phyloP scores from a whole-genome alignment of 768 basidiomycete species.

The Amanita fuliginea region DNA sequence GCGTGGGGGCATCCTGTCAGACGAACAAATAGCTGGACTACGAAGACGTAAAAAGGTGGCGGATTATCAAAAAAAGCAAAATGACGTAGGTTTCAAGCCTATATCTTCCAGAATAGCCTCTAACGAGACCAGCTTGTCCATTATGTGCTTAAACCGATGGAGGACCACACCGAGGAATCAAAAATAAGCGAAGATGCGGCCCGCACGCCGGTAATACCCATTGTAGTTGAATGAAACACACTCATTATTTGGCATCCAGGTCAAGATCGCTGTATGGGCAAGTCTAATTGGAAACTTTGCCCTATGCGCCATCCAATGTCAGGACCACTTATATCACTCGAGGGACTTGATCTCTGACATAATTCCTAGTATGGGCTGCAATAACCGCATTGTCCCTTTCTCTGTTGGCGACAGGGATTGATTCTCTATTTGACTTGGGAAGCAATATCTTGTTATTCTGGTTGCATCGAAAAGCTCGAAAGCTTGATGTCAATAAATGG shows the following conservation, averaged over 20 bases:
- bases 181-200: conserved; percentile 52
- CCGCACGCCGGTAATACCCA: conserved; percentile 47
- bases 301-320: conserved; percentile 65
- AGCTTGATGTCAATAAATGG: conserved; percentile 78
- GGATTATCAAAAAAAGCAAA: conserved; percentile 59
- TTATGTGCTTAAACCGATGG: conserved; percentile 86
- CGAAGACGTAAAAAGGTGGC: conserved; percentile 50
- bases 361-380: conserved; percentile 75
- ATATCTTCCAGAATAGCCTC: conserved; percentile 1
- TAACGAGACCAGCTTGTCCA: conserved; percentile 55
- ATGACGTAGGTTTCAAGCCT: conserved; percentile 37
- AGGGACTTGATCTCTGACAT: background rate
- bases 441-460: conserved; percentile 76
- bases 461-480: conserved; percentile 63
- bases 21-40: conserved; percentile 51
- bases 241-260: conserved; percentile 27
- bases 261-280: conserved; percentile 81
- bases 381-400: conserved; percentile 76
- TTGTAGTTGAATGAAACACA: background rate
- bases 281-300: conserved; percentile 70
- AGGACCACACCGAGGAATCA: conserved; percentile 79
- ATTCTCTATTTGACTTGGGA: conserved; percentile 77
- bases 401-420: conserved; percentile 82
- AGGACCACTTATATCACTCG: conserved; percentile 10
- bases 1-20: conserved; percentile 46